Conservation (phyloP, 441 rosid species). For the Monsonia emarginata region DNA sequence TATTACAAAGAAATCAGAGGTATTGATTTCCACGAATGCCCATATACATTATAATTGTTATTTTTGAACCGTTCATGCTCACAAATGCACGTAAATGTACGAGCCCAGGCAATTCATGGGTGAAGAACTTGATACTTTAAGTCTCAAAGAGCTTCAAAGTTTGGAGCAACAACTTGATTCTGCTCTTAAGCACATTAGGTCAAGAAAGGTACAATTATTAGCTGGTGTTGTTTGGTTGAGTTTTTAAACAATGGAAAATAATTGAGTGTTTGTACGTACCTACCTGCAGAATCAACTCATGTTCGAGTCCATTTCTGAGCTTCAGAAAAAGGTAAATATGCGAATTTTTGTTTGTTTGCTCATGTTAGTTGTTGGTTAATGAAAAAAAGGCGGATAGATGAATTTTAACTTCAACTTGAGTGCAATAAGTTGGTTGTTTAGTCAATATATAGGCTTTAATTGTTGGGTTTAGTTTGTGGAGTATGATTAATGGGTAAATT, state of each 20-base stretch:
- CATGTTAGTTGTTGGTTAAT: too few species aligned
- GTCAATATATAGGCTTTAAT: too few species aligned
- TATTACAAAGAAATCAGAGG: slow-evolving; percentile 76
- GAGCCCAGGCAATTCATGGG: slow-evolving; percentile 83
- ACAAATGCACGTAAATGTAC: background rate
- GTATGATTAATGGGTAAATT: too few species aligned
- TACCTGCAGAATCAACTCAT: slow-evolving; percentile 74
- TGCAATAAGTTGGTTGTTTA: too few species aligned
- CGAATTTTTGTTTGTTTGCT: background rate
- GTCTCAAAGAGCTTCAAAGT: slow-evolving; percentile 68
- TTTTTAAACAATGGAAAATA: background rate
- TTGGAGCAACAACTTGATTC: slow-evolving; percentile 82
- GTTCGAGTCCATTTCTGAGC: slow-evolving; percentile 65
- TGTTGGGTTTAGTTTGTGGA: too few species aligned
- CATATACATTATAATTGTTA: background rate
- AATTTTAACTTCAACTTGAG: too few species aligned
- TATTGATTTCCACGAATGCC: too few species aligned
- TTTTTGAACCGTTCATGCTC: too few species aligned
- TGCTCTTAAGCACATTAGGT: slow-evolving; percentile 63
- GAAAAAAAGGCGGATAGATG: too few species aligned
- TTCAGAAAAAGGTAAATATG: slow-evolving; percentile 64
- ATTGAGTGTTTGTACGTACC: slow-evolving; percentile 10
- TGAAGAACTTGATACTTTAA: slow-evolving; percentile 60
- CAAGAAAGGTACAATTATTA: slow-evolving; percentile 61
- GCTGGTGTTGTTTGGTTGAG: background rate